Evolutionary conservation across 1,139 yeast species (phyloP).

Genomic region (Schwanniomyces etchellsii): DNA sequence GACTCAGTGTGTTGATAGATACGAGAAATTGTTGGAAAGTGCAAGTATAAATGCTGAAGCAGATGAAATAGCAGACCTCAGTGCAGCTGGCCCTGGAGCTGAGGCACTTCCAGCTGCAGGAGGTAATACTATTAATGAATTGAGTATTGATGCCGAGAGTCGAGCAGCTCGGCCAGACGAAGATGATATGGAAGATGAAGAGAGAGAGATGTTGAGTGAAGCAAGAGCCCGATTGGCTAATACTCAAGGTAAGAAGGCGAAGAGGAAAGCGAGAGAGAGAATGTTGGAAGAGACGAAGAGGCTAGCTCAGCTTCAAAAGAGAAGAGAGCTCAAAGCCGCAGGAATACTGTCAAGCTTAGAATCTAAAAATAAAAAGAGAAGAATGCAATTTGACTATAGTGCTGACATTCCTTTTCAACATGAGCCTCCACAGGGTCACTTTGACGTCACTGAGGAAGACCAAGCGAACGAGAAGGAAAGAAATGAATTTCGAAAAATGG

Average conservation of each 20-base stretch:
- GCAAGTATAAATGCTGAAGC: slow-evolving; percentile 21
- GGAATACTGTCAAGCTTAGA: slow-evolving; percentile 61
- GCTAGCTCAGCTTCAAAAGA: slow-evolving; percentile 69
- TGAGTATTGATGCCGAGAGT: slow-evolving; percentile 73
- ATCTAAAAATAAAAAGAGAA: slow-evolving; percentile 43
- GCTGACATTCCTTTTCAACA: slow-evolving; percentile 80
- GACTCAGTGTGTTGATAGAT: slow-evolving; percentile 82
- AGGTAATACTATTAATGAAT: slow-evolving; percentile 41
- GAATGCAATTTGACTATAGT: slow-evolving; percentile 71
- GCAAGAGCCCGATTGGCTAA: slow-evolving; percentile 89
- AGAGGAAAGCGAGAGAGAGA: slow-evolving; percentile 82
- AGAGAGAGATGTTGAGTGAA: slow-evolving; percentile 86
- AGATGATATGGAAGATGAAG: slow-evolving; percentile 79
- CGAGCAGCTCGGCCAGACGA: slow-evolving; percentile 80
- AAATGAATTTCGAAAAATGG: slow-evolving; percentile 38
- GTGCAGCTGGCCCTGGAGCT: slow-evolving; percentile 49
- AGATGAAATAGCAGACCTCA: slow-evolving; percentile 23
- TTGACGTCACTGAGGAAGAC: slow-evolving; percentile 61
- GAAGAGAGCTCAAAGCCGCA: slow-evolving; percentile 82
- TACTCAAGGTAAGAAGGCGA: slow-evolving; percentile 93
- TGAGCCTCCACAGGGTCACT: slow-evolving; percentile 63
- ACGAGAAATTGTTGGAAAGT: slow-evolving; percentile 68
- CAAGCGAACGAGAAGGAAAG: slow-evolving; percentile 32
- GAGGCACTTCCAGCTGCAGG: slow-evolving; percentile 48
- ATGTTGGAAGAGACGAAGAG: slow-evolving; percentile 69